phyloP scores from a whole-genome alignment of 2,329 filamentous ascomycete species.

The Neopestalotiopsis clavispora region DNA sequence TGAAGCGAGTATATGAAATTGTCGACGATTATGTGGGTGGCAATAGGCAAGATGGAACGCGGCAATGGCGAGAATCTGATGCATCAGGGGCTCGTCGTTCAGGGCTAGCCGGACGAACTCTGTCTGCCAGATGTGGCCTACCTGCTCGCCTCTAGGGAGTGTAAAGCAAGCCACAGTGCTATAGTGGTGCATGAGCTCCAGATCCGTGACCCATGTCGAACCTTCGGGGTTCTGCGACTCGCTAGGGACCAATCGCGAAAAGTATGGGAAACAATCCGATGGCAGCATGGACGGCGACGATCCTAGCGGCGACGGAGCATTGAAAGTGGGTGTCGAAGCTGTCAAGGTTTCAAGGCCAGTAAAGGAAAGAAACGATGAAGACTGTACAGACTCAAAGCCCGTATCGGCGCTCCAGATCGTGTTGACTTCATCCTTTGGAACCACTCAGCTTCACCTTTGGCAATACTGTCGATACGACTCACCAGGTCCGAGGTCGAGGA shows the following conservation, averaged over 20 bases:
- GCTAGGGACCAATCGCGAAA: slow-evolving; percentile 25
- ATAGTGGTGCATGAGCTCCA: slow-evolving; percentile 16
- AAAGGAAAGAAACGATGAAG: not conserved
- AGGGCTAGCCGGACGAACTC: not conserved
- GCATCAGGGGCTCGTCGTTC: not conserved
- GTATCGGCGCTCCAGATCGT: slow-evolving; percentile 29
- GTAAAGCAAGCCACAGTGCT: slow-evolving; percentile 6
- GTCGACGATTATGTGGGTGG: slow-evolving; percentile 28
- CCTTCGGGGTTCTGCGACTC: not conserved
- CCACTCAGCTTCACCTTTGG: not conserved
- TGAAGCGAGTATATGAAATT: slow-evolving; percentile 33
- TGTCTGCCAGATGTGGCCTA: slow-evolving; percentile 8
- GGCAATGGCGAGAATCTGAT: slow-evolving; percentile 12
- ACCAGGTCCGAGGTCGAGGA: not conserved
- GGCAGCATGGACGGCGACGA: not conserved
- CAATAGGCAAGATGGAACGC: slow-evolving; percentile 19
- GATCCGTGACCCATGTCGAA: slow-evolving; percentile 26
- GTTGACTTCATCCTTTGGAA: slow-evolving; percentile 21
- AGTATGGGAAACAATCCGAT: slow-evolving; percentile 31
- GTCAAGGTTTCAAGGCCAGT: not conserved
- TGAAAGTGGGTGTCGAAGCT: not conserved
- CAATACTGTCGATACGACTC: not conserved
- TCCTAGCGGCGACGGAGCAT: not conserved
- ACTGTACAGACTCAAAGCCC: not conserved
- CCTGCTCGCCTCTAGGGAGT: slow-evolving; percentile 4